Base-by-base conservation (phyloP, 495 filamentous ascomycete species). In the Sordaria brevicollis region DNA sequence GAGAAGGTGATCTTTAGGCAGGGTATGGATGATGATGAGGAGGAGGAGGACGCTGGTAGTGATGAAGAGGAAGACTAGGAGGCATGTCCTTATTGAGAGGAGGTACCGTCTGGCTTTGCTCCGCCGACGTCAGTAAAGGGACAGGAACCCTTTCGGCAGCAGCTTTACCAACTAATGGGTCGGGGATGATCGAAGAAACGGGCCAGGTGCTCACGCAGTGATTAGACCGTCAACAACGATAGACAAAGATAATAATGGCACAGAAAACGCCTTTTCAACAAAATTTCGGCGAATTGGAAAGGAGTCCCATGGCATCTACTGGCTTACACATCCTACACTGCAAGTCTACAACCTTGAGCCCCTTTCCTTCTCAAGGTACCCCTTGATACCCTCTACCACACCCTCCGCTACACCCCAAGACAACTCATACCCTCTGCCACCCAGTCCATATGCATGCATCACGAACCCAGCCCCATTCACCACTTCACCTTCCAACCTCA, bases 1-100 rank as follows among this genome's bases (percentile, higher is more conserved):
- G 93, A 99, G 84, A 92, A 88, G 84, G 90, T 92, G 31, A 78
- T 96, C 70, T 83, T 87, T 68, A 79, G 77, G 71, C 84, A 87
- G 75, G 79, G 77, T 10, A 29, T 57, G 10, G 49, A 57, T 3
- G 79, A 78, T 65, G 73, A 62, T n/a, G 79, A 79, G 8, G 78
- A 73, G 15, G 79, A 73, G 34, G 80, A 79, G 17, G 83, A 78
- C n/a, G 79, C 76, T 2, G 79, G 76, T 2, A 77, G 76, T 11
- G 77, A 77, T 39, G 77, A 74, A 31, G 68, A 73, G 25, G 67
- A 57, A 65, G 49, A 62, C 3, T 11, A 62, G 25, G 49, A 62
- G 13, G 11, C 25, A 2, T 62, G 33, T 62, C 25, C 13, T 17
- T 21, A 62, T 25, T 62, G 49, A 62, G 49, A 15, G 6, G 25